phyloP scores from a whole-genome alignment of 768 basidiomycete species.

The Vararia minispora region DNA sequence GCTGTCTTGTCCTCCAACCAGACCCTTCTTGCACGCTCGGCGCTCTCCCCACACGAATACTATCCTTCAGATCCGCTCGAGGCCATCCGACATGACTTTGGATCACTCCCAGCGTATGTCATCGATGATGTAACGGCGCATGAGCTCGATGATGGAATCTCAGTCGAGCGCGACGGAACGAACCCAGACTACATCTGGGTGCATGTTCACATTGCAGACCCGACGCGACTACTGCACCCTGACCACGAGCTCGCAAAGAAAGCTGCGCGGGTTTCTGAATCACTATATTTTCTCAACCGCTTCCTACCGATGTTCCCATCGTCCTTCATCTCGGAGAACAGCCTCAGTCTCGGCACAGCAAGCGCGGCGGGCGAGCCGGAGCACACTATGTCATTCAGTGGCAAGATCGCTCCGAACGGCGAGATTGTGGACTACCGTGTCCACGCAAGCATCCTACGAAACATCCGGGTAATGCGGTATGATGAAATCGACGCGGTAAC shows the following conservation, averaged over 20 bases:
- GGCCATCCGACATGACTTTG: slow-evolving; percentile 77
- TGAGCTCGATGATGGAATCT: slow-evolving; percentile 92
- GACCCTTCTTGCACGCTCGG: slow-evolving; percentile 1
- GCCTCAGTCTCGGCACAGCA: slow-evolving; percentile 35
- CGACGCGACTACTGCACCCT: slow-evolving; percentile 67
- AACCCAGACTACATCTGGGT: slow-evolving; percentile 64
- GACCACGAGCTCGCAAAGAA: slow-evolving; percentile 46
- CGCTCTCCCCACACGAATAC: slow-evolving; percentile 52
- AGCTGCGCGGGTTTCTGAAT: slow-evolving; percentile 40
- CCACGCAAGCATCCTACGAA: slow-evolving; percentile 61
- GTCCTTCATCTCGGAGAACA: slow-evolving; percentile 36
- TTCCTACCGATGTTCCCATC: slow-evolving; percentile 67
- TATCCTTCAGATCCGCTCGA: slow-evolving; percentile 54
- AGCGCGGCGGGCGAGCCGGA: slow-evolving; percentile 28
- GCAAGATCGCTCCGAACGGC: slow-evolving; percentile 48
- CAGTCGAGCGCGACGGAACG: slow-evolving; percentile 54
- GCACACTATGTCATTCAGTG: slow-evolving; percentile 72
- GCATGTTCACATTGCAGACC: slow-evolving; percentile 91
- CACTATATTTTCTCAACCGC: slow-evolving; percentile 56
- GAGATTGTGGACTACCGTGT: slow-evolving; percentile 62
- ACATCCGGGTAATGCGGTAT: slow-evolving; percentile 57
- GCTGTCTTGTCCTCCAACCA: too few species aligned
- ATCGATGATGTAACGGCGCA: slow-evolving; percentile 72
- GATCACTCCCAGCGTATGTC: slow-evolving; percentile 68
- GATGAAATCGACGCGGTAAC: slow-evolving; percentile 48